phyloP scores from a whole-genome alignment of 2,329 filamentous ascomycete genomes.

The Elsinoe ampelina region DNA sequence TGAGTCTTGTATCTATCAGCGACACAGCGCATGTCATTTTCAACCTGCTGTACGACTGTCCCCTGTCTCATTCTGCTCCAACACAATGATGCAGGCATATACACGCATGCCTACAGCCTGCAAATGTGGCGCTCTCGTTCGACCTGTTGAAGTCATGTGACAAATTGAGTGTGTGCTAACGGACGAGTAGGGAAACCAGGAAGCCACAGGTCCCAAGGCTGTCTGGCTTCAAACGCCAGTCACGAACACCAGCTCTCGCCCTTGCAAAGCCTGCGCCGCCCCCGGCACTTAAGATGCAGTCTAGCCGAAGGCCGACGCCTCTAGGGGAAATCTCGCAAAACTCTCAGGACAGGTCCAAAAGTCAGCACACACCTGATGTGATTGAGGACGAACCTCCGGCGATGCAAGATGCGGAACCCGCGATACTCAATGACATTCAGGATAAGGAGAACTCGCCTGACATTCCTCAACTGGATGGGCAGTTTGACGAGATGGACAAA shows the following conservation, averaged over 20 bases:
- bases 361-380: neutral
- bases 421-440: neutral
- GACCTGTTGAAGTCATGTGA: neutral
- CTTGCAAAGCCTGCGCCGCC: neutral
- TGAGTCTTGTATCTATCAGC: conserved; percentile 9
- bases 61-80: neutral
- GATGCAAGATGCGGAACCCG: neutral
- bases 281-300: neutral
- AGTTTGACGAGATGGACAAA: neutral
- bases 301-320: neutral
- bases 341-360: conserved; percentile 3
- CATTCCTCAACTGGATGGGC: no score
- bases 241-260: neutral
- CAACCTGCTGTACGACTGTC: neutral
- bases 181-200: neutral
- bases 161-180: neutral
- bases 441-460: conserved; percentile 9
- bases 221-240: conserved; percentile 7
- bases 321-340: conserved; percentile 6
- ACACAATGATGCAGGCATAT: neutral
- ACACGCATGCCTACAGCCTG: neutral
- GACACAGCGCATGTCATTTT: neutral
- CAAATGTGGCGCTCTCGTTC: no score
- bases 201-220: neutral
- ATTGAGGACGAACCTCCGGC: neutral